Conservation (phyloP, 176 grass and related monocot genomes). For the barley (Hordeum vulgare) region MorexV3_pseudomolecules_assembly NC_058520.1:43909646-43910145, state of each 20-base stretch:
- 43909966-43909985: not conserved
- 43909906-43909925: not conserved
- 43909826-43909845: not conserved
- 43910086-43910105: not conserved
- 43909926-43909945: not conserved
- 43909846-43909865: not conserved
- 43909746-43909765: not conserved
- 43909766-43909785: not conserved
- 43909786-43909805: not conserved
- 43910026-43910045: not conserved
- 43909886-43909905: not conserved
- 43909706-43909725: not conserved
- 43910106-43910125: not conserved
- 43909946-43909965: not conserved
- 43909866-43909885: not conserved
- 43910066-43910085: not conserved
- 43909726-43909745: not conserved
- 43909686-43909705: not conserved
- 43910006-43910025: too few species aligned
- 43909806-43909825: not conserved
- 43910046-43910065: not conserved
- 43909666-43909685: not conserved
- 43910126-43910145: not conserved
- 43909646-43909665: too few species aligned
- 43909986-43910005: not conserved